phyloP scores from a whole-genome alignment of 2,329 filamentous ascomycete genomes.

The Stachybotrys echinatus region DNA sequence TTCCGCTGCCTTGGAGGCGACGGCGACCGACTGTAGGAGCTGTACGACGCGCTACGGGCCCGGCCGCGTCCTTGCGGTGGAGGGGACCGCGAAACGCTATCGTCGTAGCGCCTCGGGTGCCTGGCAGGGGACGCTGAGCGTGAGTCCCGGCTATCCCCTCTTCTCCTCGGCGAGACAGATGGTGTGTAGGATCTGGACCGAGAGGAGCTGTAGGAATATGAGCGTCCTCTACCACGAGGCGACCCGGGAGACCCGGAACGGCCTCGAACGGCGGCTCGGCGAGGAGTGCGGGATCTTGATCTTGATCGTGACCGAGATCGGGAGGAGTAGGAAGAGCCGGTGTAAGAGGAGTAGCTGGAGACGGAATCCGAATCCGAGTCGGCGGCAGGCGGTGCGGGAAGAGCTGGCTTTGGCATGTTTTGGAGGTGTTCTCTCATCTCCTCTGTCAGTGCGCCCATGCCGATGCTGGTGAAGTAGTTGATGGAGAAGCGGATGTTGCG shows the following conservation, averaged over 20 bases:
- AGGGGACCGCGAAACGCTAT: constrained; percentile 22
- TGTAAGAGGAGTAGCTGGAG: constrained; percentile 75
- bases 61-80: constrained; percentile 19
- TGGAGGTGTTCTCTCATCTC: constrained; percentile 89
- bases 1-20: constrained; percentile 13
- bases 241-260: constrained; percentile 22
- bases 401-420: constrained; percentile 79
- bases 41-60: constrained; percentile 14
- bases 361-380: constrained; percentile 66
- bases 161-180: constrained; percentile 26
- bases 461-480: constrained; percentile 98
- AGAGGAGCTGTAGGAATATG: constrained; percentile 18
- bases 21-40: constrained; percentile 14
- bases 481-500: constrained; percentile 94
- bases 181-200: constrained; percentile 42
- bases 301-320: constrained; percentile 42
- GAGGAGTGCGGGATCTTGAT: constrained; percentile 24
- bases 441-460: constrained; percentile 91
- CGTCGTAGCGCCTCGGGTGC: constrained; percentile 16
- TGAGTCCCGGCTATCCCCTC: constrained; percentile 15
- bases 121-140: constrained; percentile 24
- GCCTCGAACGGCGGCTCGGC: constrained; percentile 16
- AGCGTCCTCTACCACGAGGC: constrained; percentile 13
- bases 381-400: constrained; percentile 59
- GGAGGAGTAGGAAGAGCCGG: constrained; percentile 55